A percentile compares a stretch with the other conserved stretches of the same genome.
phyloP scores from a whole-genome alignment of 352 stramenopile species.

The Pythium rishiriense region DNA sequence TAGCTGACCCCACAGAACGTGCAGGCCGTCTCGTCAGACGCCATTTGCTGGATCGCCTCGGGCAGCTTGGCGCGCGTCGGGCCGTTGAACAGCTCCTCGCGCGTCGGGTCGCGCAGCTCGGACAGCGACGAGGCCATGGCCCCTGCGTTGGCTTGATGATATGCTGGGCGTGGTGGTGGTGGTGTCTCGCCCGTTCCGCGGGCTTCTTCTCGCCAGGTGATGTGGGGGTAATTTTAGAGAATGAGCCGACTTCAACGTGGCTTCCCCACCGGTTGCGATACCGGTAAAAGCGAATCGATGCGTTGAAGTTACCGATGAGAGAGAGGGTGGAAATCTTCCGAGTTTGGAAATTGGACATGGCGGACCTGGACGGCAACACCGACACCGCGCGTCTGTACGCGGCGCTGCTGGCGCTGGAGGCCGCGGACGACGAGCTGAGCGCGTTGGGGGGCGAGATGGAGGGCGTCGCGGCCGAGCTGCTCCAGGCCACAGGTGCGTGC shows the following conservation, averaged over 20 bases:
- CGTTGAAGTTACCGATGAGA: constrained; percentile 19
- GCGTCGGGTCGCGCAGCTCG: constrained; percentile 61
- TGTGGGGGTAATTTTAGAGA: too few species aligned
- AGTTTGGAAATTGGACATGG: neutral
- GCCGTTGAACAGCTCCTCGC: constrained; percentile 68
- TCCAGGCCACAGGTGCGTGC: constrained; percentile 9
- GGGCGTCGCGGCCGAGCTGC: constrained; percentile 4
- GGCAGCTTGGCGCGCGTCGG: constrained; percentile 58
- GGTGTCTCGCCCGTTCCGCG: too few species aligned
- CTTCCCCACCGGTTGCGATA: constrained; percentile 6
- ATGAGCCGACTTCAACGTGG: too few species aligned
- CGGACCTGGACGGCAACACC: neutral
- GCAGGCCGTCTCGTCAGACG: constrained; percentile 71
- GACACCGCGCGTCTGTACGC: constrained; percentile 9
- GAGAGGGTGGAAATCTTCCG: too few species aligned
- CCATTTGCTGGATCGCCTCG: constrained; percentile 65
- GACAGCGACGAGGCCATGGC: neutral
- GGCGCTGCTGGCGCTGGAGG: constrained; percentile 11
- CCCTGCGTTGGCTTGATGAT: too few species aligned
- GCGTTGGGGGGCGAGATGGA: constrained; percentile 5
- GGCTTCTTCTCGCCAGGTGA: too few species aligned
- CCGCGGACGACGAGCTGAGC: neutral
- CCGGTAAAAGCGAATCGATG: neutral
- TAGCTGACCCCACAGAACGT: constrained; percentile 87
- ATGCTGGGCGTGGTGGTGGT: too few species aligned